phyloP scores from a whole-genome alignment of 164 flowering plant species.

The Dillenia turbinata region DNA sequence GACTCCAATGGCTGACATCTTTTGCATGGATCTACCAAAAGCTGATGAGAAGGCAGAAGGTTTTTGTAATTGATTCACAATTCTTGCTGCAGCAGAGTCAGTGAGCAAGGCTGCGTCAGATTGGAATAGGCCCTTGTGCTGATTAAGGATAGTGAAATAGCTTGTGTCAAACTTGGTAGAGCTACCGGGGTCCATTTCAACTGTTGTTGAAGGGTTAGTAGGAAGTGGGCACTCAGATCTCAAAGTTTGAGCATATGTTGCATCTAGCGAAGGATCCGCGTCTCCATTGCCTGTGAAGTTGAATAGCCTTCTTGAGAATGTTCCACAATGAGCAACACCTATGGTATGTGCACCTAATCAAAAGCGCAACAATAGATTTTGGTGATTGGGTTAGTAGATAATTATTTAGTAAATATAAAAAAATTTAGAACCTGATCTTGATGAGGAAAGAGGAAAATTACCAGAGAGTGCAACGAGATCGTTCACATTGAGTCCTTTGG shows the following conservation, averaged over 20 bases:
- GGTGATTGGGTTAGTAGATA: too few species aligned
- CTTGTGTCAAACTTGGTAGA: constrained; percentile 16
- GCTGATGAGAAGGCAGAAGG: constrained; percentile 11
- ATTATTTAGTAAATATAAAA: too few species aligned
- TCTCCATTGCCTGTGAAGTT: constrained; percentile 37
- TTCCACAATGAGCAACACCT: constrained; percentile 28
- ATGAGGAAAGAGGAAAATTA: constrained; percentile 1
- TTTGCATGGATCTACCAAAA: constrained; percentile 31
- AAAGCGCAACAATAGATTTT: neutral
- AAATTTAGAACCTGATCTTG: too few species aligned
- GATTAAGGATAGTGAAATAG: constrained; percentile 18
- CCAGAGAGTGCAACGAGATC: constrained; percentile 32
- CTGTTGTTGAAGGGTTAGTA: constrained; percentile 8
- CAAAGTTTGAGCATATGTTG: constrained; percentile 23
- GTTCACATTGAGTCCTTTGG: constrained; percentile 9
- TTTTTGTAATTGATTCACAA: constrained; percentile 1
- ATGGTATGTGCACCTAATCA: constrained; percentile 47
- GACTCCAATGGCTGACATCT: constrained; percentile 29
- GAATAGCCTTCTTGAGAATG: constrained; percentile 33
- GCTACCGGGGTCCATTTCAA: constrained; percentile 32
- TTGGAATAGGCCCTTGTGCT: constrained; percentile 28
- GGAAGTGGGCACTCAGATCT: constrained; percentile 19
- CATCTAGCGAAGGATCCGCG: constrained; percentile 33
- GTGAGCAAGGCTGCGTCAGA: constrained; percentile 41
- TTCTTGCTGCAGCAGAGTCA: neutral